Conservation (phyloP, 1,284 basidiomycete genomes). For the Xerocomus minutiporus region DNA sequence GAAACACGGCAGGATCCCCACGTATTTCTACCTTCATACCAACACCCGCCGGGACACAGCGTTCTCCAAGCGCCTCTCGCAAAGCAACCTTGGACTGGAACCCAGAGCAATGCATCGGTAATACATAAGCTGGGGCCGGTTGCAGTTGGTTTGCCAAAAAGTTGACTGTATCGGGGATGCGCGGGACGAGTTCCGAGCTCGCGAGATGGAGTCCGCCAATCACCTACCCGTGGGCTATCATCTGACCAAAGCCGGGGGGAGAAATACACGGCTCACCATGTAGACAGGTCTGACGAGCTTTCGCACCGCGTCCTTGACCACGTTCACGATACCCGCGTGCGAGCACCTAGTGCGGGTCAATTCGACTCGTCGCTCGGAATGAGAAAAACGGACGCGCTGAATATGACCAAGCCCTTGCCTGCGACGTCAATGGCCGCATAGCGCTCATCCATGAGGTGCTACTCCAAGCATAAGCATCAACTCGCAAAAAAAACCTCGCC, state of each 20-base stretch:
- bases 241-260: neutral
- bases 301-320: slow-evolving; percentile 61
- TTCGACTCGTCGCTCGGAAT: neutral
- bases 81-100: slow-evolving; percentile 68
- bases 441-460: slow-evolving; percentile 80
- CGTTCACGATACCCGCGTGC: slow-evolving; percentile 82
- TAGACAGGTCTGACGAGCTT: slow-evolving; percentile 66
- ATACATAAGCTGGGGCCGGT: slow-evolving; percentile 63
- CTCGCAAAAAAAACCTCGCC: neutral
- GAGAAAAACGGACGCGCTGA: slow-evolving; percentile 61
- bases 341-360: slow-evolving; percentile 51
- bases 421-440: slow-evolving; percentile 72
- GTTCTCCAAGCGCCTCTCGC: slow-evolving; percentile 62
- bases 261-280: slow-evolving; percentile 46
- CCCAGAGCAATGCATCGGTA: slow-evolving; percentile 83
- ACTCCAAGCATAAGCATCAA: neutral
- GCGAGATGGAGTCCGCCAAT: slow-evolving; percentile 80
- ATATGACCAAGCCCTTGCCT: slow-evolving; percentile 75
- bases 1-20: slow-evolving; percentile 34
- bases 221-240: slow-evolving; percentile 39
- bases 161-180: slow-evolving; percentile 65
- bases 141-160: slow-evolving; percentile 58
- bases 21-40: slow-evolving; percentile 59
- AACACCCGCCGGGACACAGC: slow-evolving; percentile 71
- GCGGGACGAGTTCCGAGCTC: slow-evolving; percentile 54